Conservation (phyloP, 345 rosid species). For the Capsella bursapastoris region DNA sequence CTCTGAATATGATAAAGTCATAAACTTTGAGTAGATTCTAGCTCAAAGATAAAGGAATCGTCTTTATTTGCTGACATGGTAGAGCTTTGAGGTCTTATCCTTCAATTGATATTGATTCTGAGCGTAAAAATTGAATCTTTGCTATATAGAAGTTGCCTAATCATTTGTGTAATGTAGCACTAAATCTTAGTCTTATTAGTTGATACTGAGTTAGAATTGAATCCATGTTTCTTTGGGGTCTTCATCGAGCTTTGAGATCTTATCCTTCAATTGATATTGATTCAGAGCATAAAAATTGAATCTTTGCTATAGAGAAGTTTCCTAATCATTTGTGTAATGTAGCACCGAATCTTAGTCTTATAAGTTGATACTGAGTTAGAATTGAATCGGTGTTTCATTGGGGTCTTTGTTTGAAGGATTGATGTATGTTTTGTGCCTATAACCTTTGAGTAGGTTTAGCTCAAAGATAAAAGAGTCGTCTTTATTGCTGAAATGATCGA, state of each 20-base stretch:
- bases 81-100: neutral
- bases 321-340: conserved; percentile 1
- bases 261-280: neutral
- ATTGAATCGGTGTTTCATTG: neutral
- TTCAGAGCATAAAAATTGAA: neutral
- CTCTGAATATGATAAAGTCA: neutral
- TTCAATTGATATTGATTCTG: too few relatives aligned
- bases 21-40: neutral
- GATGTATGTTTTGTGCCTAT: neutral
- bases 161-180: too few relatives aligned
- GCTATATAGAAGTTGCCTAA: too few relatives aligned
- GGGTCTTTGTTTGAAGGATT: neutral
- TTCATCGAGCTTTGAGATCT: too few relatives aligned
- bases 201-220: too few relatives aligned
- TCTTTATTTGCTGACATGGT: neutral
- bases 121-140: too few relatives aligned
- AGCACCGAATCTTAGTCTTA: neutral
- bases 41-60: neutral
- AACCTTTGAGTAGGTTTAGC: neutral
- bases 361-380: neutral
- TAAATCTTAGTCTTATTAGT: too few relatives aligned
- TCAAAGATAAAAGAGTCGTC: neutral
- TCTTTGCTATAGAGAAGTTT: neutral
- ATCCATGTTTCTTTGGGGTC: too few relatives aligned
- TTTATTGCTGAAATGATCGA: conserved; percentile 6